Conservation (phyloP, 2,329 filamentous ascomycete genomes). For the Phoma sp. region DNA sequence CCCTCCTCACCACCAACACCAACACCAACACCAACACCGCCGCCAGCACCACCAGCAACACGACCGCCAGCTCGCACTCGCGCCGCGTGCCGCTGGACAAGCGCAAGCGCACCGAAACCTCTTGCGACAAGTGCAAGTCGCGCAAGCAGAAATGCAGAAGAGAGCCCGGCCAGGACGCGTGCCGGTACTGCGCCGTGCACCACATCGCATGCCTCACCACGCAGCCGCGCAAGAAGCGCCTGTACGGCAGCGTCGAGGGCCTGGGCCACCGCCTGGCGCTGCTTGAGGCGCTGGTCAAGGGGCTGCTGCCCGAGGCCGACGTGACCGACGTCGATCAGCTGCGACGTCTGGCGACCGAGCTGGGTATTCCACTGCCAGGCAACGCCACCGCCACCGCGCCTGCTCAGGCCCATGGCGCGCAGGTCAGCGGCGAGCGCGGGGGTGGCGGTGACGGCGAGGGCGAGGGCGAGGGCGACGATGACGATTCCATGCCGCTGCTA, state of each 20-base stretch:
- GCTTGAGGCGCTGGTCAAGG: slow-evolving; percentile 54
- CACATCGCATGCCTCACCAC: slow-evolving; percentile 53
- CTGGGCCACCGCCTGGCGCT: slow-evolving; percentile 50
- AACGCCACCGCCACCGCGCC: no score
- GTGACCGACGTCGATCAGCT: slow-evolving; percentile 52
- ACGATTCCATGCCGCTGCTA: slow-evolving; percentile 46
- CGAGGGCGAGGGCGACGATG: slow-evolving; percentile 38
- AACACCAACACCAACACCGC: background rate
- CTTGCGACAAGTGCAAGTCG: slow-evolving; percentile 56
- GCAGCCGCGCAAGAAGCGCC: slow-evolving; percentile 54
- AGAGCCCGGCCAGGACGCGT: slow-evolving; percentile 47
- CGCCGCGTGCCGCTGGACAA: slow-evolving; percentile 53
- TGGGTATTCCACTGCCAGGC: slow-evolving; percentile 50
- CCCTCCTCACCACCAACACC: background rate
- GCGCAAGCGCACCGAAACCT: slow-evolving; percentile 54
- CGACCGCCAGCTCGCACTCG: slow-evolving; percentile 36
- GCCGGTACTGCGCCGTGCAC: slow-evolving; percentile 52
- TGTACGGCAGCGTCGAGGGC: slow-evolving; percentile 53
- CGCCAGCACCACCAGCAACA: background rate
- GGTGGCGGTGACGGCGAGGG: slow-evolving; percentile 20
- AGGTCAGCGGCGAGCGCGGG: slow-evolving; percentile 23
- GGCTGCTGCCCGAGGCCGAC: slow-evolving; percentile 52
- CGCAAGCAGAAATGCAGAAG: slow-evolving; percentile 56
- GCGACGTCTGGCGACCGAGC: slow-evolving; percentile 47
- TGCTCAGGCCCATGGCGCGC: no score